A percentile compares a stretch with the other conserved stretches of the same genome.
Conservation (phyloP, 2,329 filamentous ascomycete genomes). For the Corniculantispora saksenae region DNA sequence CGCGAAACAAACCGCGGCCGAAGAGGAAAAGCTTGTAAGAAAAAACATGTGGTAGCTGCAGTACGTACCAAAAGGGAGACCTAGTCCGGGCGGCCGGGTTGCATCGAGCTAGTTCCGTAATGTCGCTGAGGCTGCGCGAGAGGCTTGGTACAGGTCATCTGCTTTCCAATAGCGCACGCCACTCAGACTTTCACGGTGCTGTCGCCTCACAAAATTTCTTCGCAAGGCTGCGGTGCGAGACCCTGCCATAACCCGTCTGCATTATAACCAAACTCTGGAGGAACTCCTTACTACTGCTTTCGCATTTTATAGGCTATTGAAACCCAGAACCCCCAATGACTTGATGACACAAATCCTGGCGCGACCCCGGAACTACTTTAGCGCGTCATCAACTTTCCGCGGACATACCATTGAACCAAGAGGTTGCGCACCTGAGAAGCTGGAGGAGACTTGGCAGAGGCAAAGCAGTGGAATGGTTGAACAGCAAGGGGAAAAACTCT, state of each 20-base stretch:
- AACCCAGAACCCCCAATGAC: neutral
- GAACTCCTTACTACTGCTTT: neutral
- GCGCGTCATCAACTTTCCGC: neutral
- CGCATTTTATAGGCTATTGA: neutral
- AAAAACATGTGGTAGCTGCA: slow-evolving; percentile 4
- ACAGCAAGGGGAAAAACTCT: neutral
- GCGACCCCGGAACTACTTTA: neutral
- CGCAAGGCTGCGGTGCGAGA: neutral
- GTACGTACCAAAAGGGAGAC: neutral
- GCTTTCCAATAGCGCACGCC: slow-evolving; percentile 10
- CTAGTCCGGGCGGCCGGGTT: neutral
- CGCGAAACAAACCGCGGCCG: neutral
- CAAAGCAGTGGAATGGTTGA: neutral
- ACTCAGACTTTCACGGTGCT: neutral
- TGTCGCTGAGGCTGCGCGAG: neutral
- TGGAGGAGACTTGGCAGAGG: neutral
- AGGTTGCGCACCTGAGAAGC: neutral
- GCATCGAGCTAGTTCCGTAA: neutral
- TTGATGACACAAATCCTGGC: neutral
- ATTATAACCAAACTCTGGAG: neutral
- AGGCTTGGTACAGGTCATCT: slow-evolving; percentile 5
- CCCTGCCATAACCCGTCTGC: neutral
- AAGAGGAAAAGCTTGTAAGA: neutral
- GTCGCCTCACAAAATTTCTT: neutral
- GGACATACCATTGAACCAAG: neutral